Evolutionary conservation across 148 eudicot genomes (phyloP).

Genomic region (Camellia lanceoleosa): DNA sequence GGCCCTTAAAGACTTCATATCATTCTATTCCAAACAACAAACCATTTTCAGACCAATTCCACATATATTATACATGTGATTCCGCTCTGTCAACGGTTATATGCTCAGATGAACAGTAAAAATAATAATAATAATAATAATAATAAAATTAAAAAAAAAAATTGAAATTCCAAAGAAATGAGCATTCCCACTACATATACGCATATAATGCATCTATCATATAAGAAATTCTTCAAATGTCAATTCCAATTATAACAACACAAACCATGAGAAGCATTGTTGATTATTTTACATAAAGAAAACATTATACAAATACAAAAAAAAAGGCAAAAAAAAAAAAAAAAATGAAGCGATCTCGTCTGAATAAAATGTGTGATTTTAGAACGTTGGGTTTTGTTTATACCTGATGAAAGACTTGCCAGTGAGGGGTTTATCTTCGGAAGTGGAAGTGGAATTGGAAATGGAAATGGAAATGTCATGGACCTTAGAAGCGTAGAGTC

Average conservation of each 20-base stretch:
- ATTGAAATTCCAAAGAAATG: no score
- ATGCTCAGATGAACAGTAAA: no score
- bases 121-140: no score
- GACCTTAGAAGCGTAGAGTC: constrained; percentile 68
- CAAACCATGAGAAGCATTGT: neutral
- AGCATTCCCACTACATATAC: no score
- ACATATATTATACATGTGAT: no score
- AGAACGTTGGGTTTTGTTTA: neutral
- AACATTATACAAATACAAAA: neutral
- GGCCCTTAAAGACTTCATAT: no score
- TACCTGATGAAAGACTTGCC: constrained; percentile 85
- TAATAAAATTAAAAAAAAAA: no score
- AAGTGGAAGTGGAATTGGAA: neutral
- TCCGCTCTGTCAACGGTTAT: no score
- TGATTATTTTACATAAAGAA: neutral
- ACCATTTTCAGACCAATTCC: no score
- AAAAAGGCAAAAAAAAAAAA: neutral
- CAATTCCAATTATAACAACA: neutral
- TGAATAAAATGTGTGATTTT: neutral
- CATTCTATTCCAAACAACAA: no score
- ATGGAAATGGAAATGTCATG: neutral
- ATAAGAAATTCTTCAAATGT: no score
- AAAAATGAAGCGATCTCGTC: neutral
- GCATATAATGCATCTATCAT: no score
- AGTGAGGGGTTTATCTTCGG: constrained; percentile 44